A percentile compares a stretch with the other conserved stretches of the same genome.
Conservation (phyloP, 352 stramenopile species). For the Vaucheria bursata region DNA sequence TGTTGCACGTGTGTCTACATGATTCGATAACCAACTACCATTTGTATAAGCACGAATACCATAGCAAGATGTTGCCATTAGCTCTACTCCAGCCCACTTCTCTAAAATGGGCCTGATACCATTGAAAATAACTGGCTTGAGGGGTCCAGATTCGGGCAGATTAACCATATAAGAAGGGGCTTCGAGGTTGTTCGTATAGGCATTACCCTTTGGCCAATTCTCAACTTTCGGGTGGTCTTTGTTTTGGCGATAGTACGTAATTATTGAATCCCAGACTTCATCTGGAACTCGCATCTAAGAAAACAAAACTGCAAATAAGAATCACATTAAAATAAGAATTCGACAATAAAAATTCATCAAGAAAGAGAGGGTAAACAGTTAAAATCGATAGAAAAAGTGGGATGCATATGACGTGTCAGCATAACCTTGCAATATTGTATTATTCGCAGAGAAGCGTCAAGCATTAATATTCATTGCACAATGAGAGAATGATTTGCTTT, state of each 20-base stretch:
- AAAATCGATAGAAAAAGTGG: background rate
- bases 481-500: no score
- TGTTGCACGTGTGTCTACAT: conserved; percentile 50
- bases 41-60: conserved; percentile 56
- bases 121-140: conserved; percentile 40
- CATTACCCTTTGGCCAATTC: conserved; percentile 28
- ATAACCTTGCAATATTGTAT: no score
- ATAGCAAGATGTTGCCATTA: conserved; percentile 60
- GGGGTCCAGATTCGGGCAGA: conserved; percentile 29
- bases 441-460: no score
- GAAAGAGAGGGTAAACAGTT: background rate
- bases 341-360: background rate
- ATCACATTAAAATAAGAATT: no score
- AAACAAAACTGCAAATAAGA: background rate
- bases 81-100: conserved; percentile 51
- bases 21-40: conserved; percentile 45
- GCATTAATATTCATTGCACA: no score
- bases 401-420: background rate
- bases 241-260: conserved; percentile 45
- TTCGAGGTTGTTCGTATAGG: conserved; percentile 48
- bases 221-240: conserved; percentile 40
- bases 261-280: conserved; percentile 40
- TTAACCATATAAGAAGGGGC: conserved; percentile 46
- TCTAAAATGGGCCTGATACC: conserved; percentile 33
- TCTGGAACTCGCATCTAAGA: conserved; percentile 18